Evolutionary conservation across 163 green algal species (phyloP).

Genomic region (Dunaliella salina): DNA sequence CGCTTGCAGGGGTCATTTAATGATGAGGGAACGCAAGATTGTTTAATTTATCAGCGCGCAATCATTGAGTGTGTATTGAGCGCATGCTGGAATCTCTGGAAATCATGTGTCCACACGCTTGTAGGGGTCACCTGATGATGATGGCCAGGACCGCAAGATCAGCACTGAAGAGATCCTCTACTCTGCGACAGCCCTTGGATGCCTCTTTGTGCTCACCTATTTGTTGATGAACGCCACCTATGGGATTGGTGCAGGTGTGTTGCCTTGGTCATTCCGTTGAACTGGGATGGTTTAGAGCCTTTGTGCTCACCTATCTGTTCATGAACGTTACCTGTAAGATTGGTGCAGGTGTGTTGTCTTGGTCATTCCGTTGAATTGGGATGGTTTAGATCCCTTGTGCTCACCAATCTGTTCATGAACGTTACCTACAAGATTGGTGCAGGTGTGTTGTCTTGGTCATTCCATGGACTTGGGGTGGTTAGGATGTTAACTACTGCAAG

Average conservation of each 20-base stretch:
- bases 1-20: too few species aligned
- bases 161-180: neutral
- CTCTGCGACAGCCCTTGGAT: constrained; percentile 9
- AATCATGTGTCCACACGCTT: neutral
- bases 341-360: constrained; percentile 14
- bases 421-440: constrained; percentile 52
- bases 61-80: too few species aligned
- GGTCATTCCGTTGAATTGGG: too few species aligned
- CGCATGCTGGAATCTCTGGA: too few species aligned
- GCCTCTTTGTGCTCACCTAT: constrained; percentile 43
- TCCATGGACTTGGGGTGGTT: too few species aligned
- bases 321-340: constrained; percentile 57
- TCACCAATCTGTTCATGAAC: constrained; percentile 47
- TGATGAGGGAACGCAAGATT: too few species aligned
- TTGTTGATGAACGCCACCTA: constrained; percentile 53
- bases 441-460: neutral
- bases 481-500: too few species aligned
- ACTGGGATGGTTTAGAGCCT: too few species aligned
- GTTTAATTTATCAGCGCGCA: too few species aligned
- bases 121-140: neutral
- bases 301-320: constrained; percentile 38
- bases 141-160: neutral
- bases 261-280: too few species aligned
- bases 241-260: constrained; percentile 35
- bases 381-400: too few species aligned